A percentile compares a stretch with the other conserved stretches of the same genome.
Evolutionary conservation across 139 green algal species (phyloP).

Genomic region (Chlamydomonas incerta): DNA sequence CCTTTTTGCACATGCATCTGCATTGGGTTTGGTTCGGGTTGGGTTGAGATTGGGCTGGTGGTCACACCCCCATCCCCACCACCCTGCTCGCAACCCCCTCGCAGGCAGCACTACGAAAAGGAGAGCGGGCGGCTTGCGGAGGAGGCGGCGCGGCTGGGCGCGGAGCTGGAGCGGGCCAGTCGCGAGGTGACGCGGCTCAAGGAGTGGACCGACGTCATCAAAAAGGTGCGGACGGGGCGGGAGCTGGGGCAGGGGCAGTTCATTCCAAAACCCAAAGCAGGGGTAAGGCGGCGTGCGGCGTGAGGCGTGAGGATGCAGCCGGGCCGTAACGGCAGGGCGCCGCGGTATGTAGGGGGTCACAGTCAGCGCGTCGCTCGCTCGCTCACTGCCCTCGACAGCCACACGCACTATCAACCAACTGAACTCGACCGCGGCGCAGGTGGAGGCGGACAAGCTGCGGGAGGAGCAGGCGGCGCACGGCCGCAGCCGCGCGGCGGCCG

Average conservation of each 20-base stretch:
- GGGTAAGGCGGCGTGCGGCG: too few relatives aligned
- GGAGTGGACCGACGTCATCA: slow-evolving; percentile 56
- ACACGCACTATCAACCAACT: too few relatives aligned
- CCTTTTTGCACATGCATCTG: too few relatives aligned
- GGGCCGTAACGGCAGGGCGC: too few relatives aligned
- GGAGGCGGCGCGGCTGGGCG: slow-evolving; percentile 3
- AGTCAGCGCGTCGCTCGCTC: too few relatives aligned
- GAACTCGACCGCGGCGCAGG: too few relatives aligned
- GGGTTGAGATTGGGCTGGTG: neutral
- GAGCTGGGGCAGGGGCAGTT: too few relatives aligned
- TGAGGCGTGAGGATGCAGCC: too few relatives aligned
- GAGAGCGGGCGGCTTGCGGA: slow-evolving; percentile 24
- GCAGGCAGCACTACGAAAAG: slow-evolving; percentile 38
- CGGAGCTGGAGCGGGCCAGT: slow-evolving; percentile 22
- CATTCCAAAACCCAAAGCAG: too few relatives aligned
- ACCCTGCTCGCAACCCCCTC: neutral
- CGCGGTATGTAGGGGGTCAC: too few relatives aligned
- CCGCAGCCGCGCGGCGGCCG: neutral
- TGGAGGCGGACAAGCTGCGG: slow-evolving; percentile 58
- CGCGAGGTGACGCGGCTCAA: slow-evolving; percentile 28
- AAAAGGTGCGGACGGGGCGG: slow-evolving; percentile 33
- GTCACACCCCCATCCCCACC: neutral
- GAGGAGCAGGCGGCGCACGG: slow-evolving; percentile 47
- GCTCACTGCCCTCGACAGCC: too few relatives aligned
- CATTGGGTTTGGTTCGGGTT: too few relatives aligned